Evolutionary conservation across 805 yeast genomes (phyloP), one percentile per base, ranked within the genome.

Genomic region (Myxozyma melibiosi): DNA sequence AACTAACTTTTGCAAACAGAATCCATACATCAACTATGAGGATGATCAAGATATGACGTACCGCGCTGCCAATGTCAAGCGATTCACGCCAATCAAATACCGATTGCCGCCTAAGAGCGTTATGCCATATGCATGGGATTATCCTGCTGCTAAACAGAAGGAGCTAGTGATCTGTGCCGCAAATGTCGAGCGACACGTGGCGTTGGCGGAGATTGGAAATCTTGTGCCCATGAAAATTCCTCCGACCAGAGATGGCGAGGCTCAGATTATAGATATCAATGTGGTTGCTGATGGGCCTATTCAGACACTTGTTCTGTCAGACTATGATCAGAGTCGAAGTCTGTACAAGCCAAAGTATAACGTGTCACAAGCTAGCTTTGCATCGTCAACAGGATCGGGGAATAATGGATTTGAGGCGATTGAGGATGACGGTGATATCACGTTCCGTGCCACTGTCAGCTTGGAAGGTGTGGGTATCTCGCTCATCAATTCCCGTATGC

Each of bases 121-220:
- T 1, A 94, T 94, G 98, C 97, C 98, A 0, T 94, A 94, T 70
- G 89, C 99, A 0, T 94, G 97, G 91, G 99, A 94, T 70, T 94
- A 81, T 72, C 99, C 99, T 0, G 90, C 95, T 51, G 97, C 96
- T 0, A 74, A 81, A 8, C 80, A 85, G 44, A 91, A 90, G 70
- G 97, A 91, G 67, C 73, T 94, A 31, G 78, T 90, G 2, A 71
- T 94, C 33, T 77, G 90, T 57, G 78, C 86, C 9, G 85, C 85
- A 47, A 87, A 88, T 1, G 77, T 85, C 28, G 91, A 87, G 67
- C 78, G 97, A 57, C 82, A 83, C 45, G 79, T 95, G 20, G 95
- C 90, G 66, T 73, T 94, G 51, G 94, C 96, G 0, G 98, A 94
- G 70, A 92, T 94, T 65, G 99, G 99, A 24, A 86, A 86, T 58